A percentile compares a stretch with the other conserved stretches of the same genome.
Evolutionary conservation across 1,284 basidiomycete species (phyloP).

Genomic region (Stereum hirsutum): DNA sequence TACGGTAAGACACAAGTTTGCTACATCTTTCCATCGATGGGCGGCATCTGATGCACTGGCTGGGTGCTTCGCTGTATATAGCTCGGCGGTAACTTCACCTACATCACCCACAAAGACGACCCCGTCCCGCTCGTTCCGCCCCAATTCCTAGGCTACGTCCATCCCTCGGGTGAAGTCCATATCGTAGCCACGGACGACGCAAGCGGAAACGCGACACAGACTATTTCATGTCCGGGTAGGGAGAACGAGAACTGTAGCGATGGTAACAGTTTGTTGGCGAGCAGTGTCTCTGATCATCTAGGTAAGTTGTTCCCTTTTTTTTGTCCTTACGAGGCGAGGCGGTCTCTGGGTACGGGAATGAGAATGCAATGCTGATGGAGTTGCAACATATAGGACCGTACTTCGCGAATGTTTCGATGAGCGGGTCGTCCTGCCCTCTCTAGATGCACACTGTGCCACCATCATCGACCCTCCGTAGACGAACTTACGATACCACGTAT

Average conservation of each 20-base stretch:
- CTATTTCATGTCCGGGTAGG: conserved; percentile 18
- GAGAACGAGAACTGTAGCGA: conserved; percentile 19
- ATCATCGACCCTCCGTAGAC: too few species aligned
- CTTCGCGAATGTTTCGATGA: conserved; percentile 10
- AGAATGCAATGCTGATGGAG: background rate
- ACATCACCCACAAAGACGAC: conserved; percentile 27
- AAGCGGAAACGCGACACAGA: conserved; percentile 14
- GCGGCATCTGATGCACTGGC: conserved; percentile 5
- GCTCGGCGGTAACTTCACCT: conserved; percentile 19
- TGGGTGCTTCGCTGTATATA: conserved; percentile 7
- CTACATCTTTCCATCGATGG: background rate
- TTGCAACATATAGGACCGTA: conserved; percentile 7
- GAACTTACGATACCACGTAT: too few species aligned
- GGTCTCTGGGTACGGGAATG: background rate
- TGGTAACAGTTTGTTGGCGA: conserved; percentile 13
- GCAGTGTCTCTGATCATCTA: conserved; percentile 15
- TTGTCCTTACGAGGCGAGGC: background rate
- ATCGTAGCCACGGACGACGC: conserved; percentile 20
- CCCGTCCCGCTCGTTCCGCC: conserved; percentile 26
- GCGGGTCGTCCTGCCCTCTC: conserved; percentile 8
- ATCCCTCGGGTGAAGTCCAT: conserved; percentile 26
- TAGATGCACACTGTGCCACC: background rate
- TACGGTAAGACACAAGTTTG: conserved; percentile 11
- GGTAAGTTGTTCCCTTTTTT: conserved; percentile 7
- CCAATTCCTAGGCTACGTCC: conserved; percentile 22